Evolutionary conservation across 2,329 filamentous ascomycete species (phyloP).

Genomic region (Ceratocystis destructans): DNA sequence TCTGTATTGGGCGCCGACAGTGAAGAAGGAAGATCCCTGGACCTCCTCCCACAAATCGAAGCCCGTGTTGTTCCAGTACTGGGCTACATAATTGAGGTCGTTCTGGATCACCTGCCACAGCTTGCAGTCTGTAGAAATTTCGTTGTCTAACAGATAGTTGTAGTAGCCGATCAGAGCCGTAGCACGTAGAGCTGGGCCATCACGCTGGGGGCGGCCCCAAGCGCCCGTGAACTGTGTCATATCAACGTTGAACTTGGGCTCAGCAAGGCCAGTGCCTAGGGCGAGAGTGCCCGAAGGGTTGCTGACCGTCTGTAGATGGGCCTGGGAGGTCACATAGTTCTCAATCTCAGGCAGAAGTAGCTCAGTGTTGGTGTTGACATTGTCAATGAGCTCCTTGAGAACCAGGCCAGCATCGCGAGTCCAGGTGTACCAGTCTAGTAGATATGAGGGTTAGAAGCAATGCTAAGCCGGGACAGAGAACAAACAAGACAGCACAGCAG

Average conservation of each 20-base stretch:
- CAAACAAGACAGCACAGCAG: background rate
- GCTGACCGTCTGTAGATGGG: constrained; percentile 48
- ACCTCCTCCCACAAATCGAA: constrained; percentile 83
- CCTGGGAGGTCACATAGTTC: constrained; percentile 55
- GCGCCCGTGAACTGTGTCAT: constrained; percentile 47
- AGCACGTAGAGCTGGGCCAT: constrained; percentile 64
- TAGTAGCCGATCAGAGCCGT: constrained; percentile 60
- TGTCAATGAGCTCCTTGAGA: constrained; percentile 55
- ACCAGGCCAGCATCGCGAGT: constrained; percentile 59
- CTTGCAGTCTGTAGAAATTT: constrained; percentile 37
- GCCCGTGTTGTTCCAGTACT: constrained; percentile 54
- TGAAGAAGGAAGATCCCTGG: constrained; percentile 66
- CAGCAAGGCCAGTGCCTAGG: constrained; percentile 45
- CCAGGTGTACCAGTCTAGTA: constrained; percentile 65
- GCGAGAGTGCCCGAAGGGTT: constrained; percentile 53
- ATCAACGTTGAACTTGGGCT: constrained; percentile 60
- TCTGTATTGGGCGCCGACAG: constrained; percentile 54
- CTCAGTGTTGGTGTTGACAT: constrained; percentile 39
- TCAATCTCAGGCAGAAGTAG: constrained; percentile 47
- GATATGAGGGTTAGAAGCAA: background rate
- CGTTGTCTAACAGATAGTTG: constrained; percentile 56
- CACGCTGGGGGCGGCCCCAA: constrained; percentile 67
- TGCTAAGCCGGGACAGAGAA: background rate
- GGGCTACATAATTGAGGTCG: constrained; percentile 59
- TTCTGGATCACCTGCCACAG: constrained; percentile 65